Conservation (phyloP, 2,329 filamentous ascomycete species). For the Colletotrichum spaethianum region DNA sequence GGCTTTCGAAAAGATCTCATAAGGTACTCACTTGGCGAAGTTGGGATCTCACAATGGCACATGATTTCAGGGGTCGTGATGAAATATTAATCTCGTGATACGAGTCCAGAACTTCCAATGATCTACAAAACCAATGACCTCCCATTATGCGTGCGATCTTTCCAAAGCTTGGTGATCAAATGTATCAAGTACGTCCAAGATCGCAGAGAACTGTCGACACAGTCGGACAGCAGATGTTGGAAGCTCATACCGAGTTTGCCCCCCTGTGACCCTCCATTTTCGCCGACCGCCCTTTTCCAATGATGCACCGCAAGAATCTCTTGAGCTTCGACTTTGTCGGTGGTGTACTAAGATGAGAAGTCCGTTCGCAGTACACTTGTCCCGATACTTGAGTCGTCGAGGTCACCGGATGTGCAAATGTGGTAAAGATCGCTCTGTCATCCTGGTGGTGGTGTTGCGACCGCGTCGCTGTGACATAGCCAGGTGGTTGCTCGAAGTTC, state of each 20-base stretch:
- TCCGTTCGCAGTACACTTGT: neutral
- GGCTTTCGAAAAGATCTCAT: neutral
- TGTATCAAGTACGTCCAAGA: constrained; percentile 10
- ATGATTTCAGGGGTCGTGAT: neutral
- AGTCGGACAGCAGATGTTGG: neutral
- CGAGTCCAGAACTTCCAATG: constrained; percentile 19
- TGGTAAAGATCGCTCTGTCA: neutral
- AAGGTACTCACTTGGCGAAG: neutral
- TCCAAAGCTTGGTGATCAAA: constrained; percentile 29
- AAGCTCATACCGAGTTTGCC: neutral
- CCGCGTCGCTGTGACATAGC: neutral
- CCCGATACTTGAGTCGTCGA: neutral
- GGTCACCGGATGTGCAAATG: neutral
- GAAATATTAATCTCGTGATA: constrained; percentile 32
- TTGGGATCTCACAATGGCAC: neutral
- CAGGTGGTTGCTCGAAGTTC: neutral
- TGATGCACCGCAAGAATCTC: constrained; percentile 2
- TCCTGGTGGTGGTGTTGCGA: neutral
- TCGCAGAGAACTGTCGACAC: neutral
- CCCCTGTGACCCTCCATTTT: neutral
- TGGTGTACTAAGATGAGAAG: neutral
- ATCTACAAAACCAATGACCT: constrained; percentile 38
- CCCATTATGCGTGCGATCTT: constrained; percentile 27
- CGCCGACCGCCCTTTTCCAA: neutral
- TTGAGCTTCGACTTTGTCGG: neutral